A percentile compares a stretch with the other conserved stretches of the same genome.
These are phyloP conservation scores for Akanthomyces dipterigenus DNA, from an alignment of 2,329 filamentous ascomycete species.

Conservation along the genomic window DNA sequence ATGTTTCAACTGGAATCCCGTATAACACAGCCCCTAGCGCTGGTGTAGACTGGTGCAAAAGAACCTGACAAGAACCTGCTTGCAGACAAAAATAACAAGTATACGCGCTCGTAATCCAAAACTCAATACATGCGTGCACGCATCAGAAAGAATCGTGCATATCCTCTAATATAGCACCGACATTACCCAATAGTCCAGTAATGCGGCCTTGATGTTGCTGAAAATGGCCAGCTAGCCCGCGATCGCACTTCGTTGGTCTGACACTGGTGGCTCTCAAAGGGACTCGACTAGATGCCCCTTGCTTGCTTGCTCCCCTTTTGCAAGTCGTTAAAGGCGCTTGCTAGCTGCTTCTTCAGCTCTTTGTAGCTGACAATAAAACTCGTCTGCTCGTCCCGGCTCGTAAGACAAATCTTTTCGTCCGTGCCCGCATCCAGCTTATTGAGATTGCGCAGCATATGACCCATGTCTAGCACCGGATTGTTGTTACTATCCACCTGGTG, in stretches of 20 bases:
- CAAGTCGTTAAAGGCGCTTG: conserved; percentile 52
- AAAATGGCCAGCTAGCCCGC: conserved; percentile 10
- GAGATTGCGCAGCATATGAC: conserved; percentile 77
- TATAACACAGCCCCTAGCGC: background rate
- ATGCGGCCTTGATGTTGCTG: background rate
- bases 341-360: conserved; percentile 67
- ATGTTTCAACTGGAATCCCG: background rate
- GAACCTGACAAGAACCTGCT: background rate
- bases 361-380: conserved; percentile 84
- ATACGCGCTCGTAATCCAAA: background rate
- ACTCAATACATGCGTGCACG: background rate
- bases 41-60: background rate
- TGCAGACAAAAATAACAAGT: background rate
- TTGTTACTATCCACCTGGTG: conserved; percentile 87
- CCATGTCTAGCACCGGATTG: conserved; percentile 76
- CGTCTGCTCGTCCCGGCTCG: conserved; percentile 85
- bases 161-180: background rate
- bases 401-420: conserved; percentile 78
- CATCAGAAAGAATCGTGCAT: background rate
- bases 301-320: conserved; percentile 38
- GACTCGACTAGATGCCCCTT: conserved; percentile 28
- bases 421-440: conserved; percentile 90
- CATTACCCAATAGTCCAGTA: conserved; percentile 3
- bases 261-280: background rate
- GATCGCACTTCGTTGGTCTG: background rate